phyloP scores from a whole-genome alignment of 2,329 filamentous ascomycete species.

The Magnaporthiopsis poae region DNA sequence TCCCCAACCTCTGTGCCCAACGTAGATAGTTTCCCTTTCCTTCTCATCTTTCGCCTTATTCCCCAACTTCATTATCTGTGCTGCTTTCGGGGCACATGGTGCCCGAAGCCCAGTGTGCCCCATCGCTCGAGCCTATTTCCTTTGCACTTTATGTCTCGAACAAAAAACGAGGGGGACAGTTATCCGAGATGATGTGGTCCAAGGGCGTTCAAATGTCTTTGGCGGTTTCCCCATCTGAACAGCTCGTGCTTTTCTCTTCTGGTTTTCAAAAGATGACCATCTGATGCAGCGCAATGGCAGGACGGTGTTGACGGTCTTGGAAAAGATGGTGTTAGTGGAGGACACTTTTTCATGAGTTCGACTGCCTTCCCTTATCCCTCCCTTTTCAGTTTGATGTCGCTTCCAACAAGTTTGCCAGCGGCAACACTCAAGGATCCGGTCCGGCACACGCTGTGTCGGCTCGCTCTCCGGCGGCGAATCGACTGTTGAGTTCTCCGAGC shows the following conservation, averaged over 20 bases:
- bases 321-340: neutral
- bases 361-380: neutral
- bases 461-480: neutral
- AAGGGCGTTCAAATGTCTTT: neutral
- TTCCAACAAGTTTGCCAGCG: neutral
- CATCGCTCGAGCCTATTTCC: neutral
- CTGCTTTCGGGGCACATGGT: neutral
- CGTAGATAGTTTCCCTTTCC: neutral
- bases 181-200: neutral
- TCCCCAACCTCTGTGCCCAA: neutral
- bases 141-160: neutral
- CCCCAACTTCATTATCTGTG: neutral
- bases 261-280: neutral
- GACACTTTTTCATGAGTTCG: neutral
- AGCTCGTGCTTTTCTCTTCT: neutral
- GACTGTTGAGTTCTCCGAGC: neutral
- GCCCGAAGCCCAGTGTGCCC: neutral
- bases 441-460: neutral
- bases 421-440: too few species aligned
- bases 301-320: neutral
- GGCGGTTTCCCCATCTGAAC: neutral
- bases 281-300: neutral
- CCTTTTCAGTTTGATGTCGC: neutral
- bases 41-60: neutral
- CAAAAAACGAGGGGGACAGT: neutral